Evolutionary conservation across 345 rosid genomes (phyloP).

Genomic region (Arabis alpina): DNA sequence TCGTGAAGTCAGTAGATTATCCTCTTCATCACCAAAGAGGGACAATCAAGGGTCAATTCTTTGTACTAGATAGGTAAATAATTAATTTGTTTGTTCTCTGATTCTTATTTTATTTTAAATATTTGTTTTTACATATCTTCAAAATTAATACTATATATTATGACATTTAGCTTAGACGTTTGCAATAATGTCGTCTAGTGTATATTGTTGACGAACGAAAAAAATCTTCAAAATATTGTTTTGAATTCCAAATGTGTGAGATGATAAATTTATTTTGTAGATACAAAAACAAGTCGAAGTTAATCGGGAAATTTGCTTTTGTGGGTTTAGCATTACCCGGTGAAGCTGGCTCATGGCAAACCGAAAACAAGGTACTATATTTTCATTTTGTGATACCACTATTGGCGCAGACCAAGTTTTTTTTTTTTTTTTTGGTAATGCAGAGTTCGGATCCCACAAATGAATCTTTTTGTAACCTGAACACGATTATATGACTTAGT

Average conservation of each 20-base stretch:
- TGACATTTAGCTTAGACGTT: no score
- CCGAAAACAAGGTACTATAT: constrained; percentile 63
- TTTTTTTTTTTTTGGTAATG: no score
- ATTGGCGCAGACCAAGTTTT: no score
- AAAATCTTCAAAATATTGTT: background rate
- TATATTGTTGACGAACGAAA: no score
- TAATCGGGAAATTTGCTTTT: constrained; percentile 55
- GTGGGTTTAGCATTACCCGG: constrained; percentile 89
- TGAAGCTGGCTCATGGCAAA: constrained; percentile 83
- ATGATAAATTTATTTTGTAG: constrained; percentile 37
- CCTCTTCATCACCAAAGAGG: constrained; percentile 64
- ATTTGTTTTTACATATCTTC: background rate
- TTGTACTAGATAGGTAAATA: constrained; percentile 60
- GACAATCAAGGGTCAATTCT: constrained; percentile 58
- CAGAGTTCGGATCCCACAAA: no score
- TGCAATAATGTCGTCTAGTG: no score
- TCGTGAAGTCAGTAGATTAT: constrained; percentile 57
- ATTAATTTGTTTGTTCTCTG: background rate
- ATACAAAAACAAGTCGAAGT: constrained; percentile 29
- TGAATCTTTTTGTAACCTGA: no score
- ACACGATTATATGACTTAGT: no score
- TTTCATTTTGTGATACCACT: background rate
- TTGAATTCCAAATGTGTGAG: background rate
- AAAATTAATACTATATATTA: no score
- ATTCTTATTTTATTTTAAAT: background rate